Percentiles rank a stretch among this genome's conserved stretches.
phyloP scores from a whole-genome alignment of 2,329 filamentous ascomycete genomes.

The Rasamsonia emersonii region DNA sequence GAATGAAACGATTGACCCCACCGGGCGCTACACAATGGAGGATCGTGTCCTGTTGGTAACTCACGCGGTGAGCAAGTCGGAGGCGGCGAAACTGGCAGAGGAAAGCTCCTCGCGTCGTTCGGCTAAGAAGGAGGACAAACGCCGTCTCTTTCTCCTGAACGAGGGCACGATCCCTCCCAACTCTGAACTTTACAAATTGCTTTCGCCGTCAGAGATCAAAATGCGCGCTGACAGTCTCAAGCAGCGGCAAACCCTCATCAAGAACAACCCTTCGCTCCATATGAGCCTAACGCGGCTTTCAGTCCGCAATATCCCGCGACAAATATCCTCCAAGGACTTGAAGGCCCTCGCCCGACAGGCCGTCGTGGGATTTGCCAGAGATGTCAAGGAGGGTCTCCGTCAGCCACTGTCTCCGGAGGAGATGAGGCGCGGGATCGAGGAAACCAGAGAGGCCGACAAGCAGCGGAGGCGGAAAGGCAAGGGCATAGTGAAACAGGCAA shows the following conservation, averaged over 20 bases:
- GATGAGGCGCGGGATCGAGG: constrained; percentile 65
- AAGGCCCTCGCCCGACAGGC: constrained; percentile 86
- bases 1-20: constrained; percentile 71
- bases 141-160: constrained; percentile 74
- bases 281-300: constrained; percentile 84
- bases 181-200: constrained; percentile 65
- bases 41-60: constrained; percentile 79
- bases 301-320: constrained; percentile 80
- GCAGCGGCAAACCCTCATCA: constrained; percentile 83
- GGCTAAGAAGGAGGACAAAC: constrained; percentile 74
- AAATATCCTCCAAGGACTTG: constrained; percentile 74
- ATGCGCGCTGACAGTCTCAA: constrained; percentile 80
- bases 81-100: constrained; percentile 67
- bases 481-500: constrained; percentile 83
- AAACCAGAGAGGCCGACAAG: constrained; percentile 72
- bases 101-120: constrained; percentile 56
- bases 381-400: constrained; percentile 71
- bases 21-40: constrained; percentile 81
- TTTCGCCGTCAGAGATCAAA: constrained; percentile 71
- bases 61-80: constrained; percentile 73
- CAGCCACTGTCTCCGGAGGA: constrained; percentile 85
- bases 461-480: constrained; percentile 74
- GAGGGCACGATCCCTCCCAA: constrained; percentile 77
- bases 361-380: constrained; percentile 87
- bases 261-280: constrained; percentile 82